A percentile compares a stretch with the other conserved stretches of the same genome.
These are phyloP conservation scores for Magnolia sinica DNA, from an alignment of 164 flowering plant genomes.

Conservation along the genomic window DNA sequence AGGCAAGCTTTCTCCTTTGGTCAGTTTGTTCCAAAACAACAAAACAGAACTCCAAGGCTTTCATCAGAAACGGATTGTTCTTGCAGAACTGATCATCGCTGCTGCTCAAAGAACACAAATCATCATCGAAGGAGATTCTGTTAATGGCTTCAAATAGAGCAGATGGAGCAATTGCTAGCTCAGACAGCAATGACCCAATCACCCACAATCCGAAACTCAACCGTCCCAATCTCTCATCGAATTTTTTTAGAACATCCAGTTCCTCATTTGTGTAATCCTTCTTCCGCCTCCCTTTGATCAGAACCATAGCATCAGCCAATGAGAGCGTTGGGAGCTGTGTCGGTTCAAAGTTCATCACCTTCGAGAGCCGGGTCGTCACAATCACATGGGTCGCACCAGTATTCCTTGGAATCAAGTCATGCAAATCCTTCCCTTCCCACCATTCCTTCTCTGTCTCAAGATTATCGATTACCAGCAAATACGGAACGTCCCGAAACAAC, in stretches of 20 bases:
- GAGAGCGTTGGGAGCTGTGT: slow-evolving; percentile 57
- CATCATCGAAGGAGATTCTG: slow-evolving; percentile 37
- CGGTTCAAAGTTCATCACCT: slow-evolving; percentile 63
- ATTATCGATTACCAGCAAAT: slow-evolving; percentile 74
- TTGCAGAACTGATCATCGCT: slow-evolving; percentile 58
- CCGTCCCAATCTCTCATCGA: slow-evolving; percentile 62
- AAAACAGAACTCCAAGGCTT: slow-evolving; percentile 44
- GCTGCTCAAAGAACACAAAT: slow-evolving; percentile 23
- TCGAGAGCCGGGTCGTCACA: slow-evolving; percentile 64
- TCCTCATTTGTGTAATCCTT: slow-evolving; percentile 62
- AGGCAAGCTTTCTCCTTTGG: slow-evolving; percentile 46
- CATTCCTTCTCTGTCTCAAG: slow-evolving; percentile 82
- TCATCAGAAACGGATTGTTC: slow-evolving; percentile 62
- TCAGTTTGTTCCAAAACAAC: slow-evolving; percentile 49
- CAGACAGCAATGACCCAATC: slow-evolving; percentile 64
- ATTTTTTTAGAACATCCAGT: slow-evolving; percentile 47
- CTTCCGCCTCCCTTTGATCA: slow-evolving; percentile 58
- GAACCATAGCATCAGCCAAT: slow-evolving; percentile 54
- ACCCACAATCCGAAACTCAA: slow-evolving; percentile 68
- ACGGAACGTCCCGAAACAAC: slow-evolving; percentile 79
- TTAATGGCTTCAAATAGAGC: slow-evolving; percentile 64
- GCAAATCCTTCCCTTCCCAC: slow-evolving; percentile 87
- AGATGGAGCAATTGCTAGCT: slow-evolving; percentile 64
- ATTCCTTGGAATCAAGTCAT: slow-evolving; percentile 73
- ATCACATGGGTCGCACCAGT: slow-evolving; percentile 85